These are phyloP conservation scores for Leccinellum albellum DNA, from an alignment of 768 basidiomycete genomes.

Conservation along the genomic window DNA sequence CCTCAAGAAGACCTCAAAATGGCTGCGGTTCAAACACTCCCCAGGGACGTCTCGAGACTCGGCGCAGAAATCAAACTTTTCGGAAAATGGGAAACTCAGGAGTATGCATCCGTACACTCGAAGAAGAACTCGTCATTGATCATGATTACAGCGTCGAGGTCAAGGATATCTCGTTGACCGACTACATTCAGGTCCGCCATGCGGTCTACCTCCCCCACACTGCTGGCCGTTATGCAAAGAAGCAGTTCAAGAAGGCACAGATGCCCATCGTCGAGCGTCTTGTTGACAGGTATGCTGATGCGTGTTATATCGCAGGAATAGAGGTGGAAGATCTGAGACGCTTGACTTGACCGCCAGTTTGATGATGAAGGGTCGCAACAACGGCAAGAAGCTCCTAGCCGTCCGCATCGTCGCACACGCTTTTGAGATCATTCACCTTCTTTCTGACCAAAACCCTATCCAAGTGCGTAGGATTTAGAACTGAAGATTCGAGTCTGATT, in stretches of 20 bases:
- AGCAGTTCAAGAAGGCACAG: slow-evolving; percentile 99
- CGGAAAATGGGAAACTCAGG: slow-evolving; percentile 97
- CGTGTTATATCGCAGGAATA: neutral
- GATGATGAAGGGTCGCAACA: slow-evolving; percentile 99
- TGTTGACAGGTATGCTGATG: slow-evolving; percentile 76
- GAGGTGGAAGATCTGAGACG: neutral
- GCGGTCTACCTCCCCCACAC: slow-evolving; percentile 98
- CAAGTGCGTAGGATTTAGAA: slow-evolving; percentile 55
- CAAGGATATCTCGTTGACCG: slow-evolving; percentile 97
- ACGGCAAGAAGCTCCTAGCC: slow-evolving; percentile 98
- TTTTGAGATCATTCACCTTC: slow-evolving; percentile 99
- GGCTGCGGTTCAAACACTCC: slow-evolving; percentile 77
- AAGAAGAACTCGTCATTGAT: slow-evolving; percentile 14
- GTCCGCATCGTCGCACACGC: slow-evolving; percentile 99
- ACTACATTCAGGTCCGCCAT: slow-evolving; percentile 99
- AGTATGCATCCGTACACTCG: slow-evolving; percentile 52
- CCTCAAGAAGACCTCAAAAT: slow-evolving; percentile 46
- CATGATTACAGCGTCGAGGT: slow-evolving; percentile 76
- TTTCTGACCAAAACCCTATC: slow-evolving; percentile 99
- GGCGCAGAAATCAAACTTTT: slow-evolving; percentile 93
- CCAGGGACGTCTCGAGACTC: slow-evolving; percentile 76
- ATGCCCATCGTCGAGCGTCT: slow-evolving; percentile 99
- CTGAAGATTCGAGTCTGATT: neutral
- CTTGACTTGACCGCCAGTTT: slow-evolving; percentile 47
- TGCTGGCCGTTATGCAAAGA: slow-evolving; percentile 98